phyloP scores from a whole-genome alignment of 202 grass and related monocot genomes.

The Musa balbisiana region DNA sequence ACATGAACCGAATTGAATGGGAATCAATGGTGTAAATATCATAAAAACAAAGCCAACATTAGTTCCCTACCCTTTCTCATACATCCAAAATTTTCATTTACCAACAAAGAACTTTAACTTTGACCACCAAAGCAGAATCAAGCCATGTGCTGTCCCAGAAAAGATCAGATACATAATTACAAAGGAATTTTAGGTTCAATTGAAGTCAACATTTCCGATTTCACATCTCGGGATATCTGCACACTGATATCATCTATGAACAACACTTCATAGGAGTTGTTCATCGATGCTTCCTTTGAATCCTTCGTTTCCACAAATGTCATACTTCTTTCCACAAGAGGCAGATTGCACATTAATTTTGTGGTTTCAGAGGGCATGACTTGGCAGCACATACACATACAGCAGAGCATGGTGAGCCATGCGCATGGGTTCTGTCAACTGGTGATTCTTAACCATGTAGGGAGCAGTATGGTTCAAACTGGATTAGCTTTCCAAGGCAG shows the following conservation, averaged over 20 bases:
- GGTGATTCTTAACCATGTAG: too few relatives aligned
- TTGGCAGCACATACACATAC: not conserved
- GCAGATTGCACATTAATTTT: too few relatives aligned
- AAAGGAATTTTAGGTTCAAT: not conserved
- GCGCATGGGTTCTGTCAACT: not conserved
- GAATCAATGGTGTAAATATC: too few relatives aligned
- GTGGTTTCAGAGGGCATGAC: too few relatives aligned
- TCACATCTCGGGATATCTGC: not conserved
- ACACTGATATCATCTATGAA: not conserved
- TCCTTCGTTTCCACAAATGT: too few relatives aligned
- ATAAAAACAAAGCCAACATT: too few relatives aligned
- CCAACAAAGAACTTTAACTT: not conserved
- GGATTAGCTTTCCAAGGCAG: constrained; percentile 57
- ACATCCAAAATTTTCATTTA: not conserved
- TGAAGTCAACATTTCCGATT: not conserved
- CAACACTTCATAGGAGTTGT: not conserved
- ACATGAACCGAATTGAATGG: too few relatives aligned
- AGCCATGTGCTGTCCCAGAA: not conserved
- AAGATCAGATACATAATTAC: not conserved
- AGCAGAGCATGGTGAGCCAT: not conserved
- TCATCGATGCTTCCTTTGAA: not conserved
- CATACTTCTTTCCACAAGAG: too few relatives aligned
- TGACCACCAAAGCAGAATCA: not conserved
- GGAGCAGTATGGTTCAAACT: too few relatives aligned
- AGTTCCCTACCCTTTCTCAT: not conserved